Percentiles rank a stretch among this genome's conserved stretches.
Evolutionary conservation across 768 basidiomycete genomes (phyloP).

Genomic region (Nidula microcarpa): DNA sequence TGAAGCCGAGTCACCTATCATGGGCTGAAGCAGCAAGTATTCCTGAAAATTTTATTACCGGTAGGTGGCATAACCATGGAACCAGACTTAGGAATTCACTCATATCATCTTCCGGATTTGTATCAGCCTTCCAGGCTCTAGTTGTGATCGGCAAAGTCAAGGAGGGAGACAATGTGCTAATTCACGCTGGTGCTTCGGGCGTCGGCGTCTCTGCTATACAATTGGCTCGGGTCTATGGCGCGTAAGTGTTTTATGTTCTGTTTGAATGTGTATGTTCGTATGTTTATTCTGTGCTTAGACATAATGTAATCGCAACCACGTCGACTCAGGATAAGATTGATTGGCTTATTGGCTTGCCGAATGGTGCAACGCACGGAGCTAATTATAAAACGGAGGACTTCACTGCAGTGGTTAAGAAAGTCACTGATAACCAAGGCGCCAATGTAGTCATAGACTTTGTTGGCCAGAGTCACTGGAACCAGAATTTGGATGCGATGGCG

Average conservation of each 20-base stretch:
- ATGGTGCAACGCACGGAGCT: conserved; percentile 69
- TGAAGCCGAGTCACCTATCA: conserved; percentile 70
- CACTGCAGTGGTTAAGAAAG: conserved; percentile 63
- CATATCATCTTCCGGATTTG: too few relatives aligned
- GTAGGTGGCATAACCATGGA: conserved; percentile 27
- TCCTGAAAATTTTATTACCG: conserved; percentile 87
- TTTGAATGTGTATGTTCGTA: conserved; percentile 7
- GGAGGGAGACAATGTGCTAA: conserved; percentile 69
- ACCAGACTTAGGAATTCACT: background rate
- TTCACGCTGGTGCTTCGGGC: conserved; percentile 91
- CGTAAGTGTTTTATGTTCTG: conserved; percentile 44
- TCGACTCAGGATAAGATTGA: conserved; percentile 81
- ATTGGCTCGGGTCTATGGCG: conserved; percentile 68
- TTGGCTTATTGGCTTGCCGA: conserved; percentile 64
- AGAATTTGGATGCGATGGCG: conserved; percentile 69
- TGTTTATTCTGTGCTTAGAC: conserved; percentile 29
- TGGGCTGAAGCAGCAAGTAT: conserved; percentile 87
- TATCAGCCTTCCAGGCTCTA: conserved; percentile 46
- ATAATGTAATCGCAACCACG: conserved; percentile 78
- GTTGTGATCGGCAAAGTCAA: conserved; percentile 68
- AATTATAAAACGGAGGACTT: conserved; percentile 90
- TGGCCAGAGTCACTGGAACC: conserved; percentile 68
- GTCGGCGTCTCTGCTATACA: conserved; percentile 90
- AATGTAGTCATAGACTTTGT: conserved; percentile 87
- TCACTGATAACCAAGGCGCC: conserved; percentile 68